Evolutionary conservation across 441 rosid species (phyloP).

Genomic region (Dalechampia spathulata): DNA sequence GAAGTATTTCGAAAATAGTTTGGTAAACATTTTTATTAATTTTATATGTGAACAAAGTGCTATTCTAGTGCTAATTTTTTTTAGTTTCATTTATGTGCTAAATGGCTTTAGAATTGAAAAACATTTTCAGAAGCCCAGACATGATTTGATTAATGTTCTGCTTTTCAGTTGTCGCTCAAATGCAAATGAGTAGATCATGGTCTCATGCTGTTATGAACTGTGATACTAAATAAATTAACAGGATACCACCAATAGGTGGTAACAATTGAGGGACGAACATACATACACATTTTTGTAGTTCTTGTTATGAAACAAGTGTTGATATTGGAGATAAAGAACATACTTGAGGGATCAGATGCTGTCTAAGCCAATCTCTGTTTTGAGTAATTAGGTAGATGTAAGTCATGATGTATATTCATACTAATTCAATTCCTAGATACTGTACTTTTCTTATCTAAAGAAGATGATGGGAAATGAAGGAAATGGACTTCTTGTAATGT

Average conservation of each 20-base stretch:
- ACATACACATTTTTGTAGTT: neutral
- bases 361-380: neutral
- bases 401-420: neutral
- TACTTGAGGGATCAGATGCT: neutral
- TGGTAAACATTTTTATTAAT: too few relatives aligned
- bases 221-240: neutral
- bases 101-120: neutral
- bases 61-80: neutral
- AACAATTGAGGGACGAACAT: neutral
- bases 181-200: too few relatives aligned
- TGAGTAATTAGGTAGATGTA: neutral
- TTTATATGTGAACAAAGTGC: neutral
- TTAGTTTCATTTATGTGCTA: neutral
- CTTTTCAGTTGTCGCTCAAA: too few relatives aligned
- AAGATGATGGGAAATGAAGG: neutral
- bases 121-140: neutral
- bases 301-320: neutral
- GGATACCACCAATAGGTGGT: neutral
- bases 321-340: neutral
- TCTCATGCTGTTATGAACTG: too few relatives aligned
- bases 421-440: neutral
- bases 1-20: neutral
- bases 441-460: neutral
- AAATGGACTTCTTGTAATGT: neutral
- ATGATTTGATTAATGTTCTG: neutral